Base-by-base conservation (phyloP, 1,284 basidiomycete genomes). In the Sporisorium reilianum region DNA sequence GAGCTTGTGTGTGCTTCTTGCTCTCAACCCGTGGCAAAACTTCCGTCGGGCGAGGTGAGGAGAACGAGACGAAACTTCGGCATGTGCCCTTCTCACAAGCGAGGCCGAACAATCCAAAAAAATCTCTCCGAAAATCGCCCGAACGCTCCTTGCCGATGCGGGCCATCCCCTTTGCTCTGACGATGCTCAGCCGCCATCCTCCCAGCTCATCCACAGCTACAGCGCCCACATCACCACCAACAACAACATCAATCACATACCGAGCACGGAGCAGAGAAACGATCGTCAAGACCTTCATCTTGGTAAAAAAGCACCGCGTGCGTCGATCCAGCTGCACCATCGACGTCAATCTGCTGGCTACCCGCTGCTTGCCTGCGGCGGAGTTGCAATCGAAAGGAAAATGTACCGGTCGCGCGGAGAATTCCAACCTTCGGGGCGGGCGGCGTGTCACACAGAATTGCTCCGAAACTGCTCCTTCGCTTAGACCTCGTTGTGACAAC, bases 391-490 rank as follows among this genome's bases (percentile, higher is more conserved):
- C n/a, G n/a, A n/a, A n/a, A n/a, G n/a, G n/a, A n/a, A n/a, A n/a
- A n/a, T n/a, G n/a, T n/a, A n/a, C n/a, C n/a, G n/a, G n/a, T n/a
- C n/a, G n/a, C n/a, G 50, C 50, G 50, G 50, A 52, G 50, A 40
- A 52, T 52, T 52, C 16, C 11, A 10, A 20, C 36, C 36, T 38
- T 2, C 36, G 36, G 36, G 36, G 36, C 16, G 7, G n/a, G 36
- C 36, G 20, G 25, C 34, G 34, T 18, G 34, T 40, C 14, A 36
- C 32, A 9, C 20, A 30, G 32, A 42, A 52, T n/a, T 61, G 54
- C 57, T 25, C 64, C 64, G 64, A 67, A 57, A 41, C 61, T 67
- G 5, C 50, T 28, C 54, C 64, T 67, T 61, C 58, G 58, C 52
- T 53, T 65, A 59, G 16, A 4, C 30, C 28, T 34, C n/a, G 28